These are phyloP conservation scores for Aurantiochytrium sp. DNA, from an alignment of 108 stramenopile genomes.

Conservation along the genomic window DNA sequence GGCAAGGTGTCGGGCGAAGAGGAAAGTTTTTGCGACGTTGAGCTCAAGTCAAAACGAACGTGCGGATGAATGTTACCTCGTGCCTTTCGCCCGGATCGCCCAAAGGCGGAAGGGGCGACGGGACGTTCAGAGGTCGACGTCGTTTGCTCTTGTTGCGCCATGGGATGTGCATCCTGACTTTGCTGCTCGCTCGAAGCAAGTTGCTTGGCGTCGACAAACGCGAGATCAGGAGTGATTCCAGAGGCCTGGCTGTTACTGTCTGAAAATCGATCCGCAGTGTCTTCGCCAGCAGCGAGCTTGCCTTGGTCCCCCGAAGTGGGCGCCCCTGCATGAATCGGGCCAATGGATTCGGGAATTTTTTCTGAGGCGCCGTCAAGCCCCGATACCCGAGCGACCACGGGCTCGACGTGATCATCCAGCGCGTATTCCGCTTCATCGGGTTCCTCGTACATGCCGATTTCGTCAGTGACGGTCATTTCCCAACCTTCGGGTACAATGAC, in stretches of 20 bases:
- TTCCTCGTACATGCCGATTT: background rate
- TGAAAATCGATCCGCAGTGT: too few relatives aligned
- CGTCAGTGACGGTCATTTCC: background rate
- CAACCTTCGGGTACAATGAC: background rate
- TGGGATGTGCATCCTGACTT: too few relatives aligned
- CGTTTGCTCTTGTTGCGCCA: too few relatives aligned
- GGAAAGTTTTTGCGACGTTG: background rate
- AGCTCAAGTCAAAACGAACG: background rate
- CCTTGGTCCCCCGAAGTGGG: background rate
- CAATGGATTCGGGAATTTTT: background rate
- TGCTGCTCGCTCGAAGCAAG: too few relatives aligned
- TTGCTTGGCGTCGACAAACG: too few relatives aligned
- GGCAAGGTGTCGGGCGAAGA: background rate
- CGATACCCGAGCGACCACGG: background rate
- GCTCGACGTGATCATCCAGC: background rate
- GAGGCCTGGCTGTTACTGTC: too few relatives aligned
- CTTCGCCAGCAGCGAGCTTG: too few relatives aligned
- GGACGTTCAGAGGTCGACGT: too few relatives aligned
- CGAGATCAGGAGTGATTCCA: too few relatives aligned
- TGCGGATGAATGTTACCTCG: background rate
- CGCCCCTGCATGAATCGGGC: background rate
- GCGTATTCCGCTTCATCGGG: background rate
- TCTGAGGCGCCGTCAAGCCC: background rate
- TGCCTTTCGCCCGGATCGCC: background rate
- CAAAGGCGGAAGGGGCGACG: background rate